These are phyloP conservation scores for Apophysomyces sp. DNA, from an alignment of 371 early-diverging fungal genomes.

Conservation along the genomic window DNA sequence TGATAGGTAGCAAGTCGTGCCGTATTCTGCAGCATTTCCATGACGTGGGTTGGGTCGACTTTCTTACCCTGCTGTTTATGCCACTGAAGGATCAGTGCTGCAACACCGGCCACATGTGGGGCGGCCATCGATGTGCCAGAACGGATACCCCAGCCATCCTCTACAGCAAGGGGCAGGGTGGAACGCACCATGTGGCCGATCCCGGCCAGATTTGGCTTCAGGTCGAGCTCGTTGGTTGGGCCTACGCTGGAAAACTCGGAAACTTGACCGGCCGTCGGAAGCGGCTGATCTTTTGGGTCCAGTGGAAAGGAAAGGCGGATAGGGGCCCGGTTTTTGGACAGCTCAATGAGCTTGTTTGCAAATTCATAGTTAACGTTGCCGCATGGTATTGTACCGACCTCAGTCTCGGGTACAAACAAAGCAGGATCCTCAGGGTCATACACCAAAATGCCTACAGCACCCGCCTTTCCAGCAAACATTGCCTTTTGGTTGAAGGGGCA, in stretches of 20 bases:
- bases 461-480: conserved; percentile 28
- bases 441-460: conserved; percentile 56
- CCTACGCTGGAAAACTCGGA: conserved; percentile 54
- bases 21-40: conserved; percentile 54
- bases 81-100: conserved; percentile 60
- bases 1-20: conserved; percentile 33
- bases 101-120: conserved; percentile 71
- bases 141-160: conserved; percentile 52
- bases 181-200: conserved; percentile 74
- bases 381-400: conserved; percentile 30
- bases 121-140: conserved; percentile 76
- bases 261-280: conserved; percentile 37
- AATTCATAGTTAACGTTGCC: conserved; percentile 31
- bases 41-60: conserved; percentile 11
- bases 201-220: conserved; percentile 60
- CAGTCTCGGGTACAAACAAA: conserved; percentile 11
- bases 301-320: conserved; percentile 6
- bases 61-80: conserved; percentile 10
- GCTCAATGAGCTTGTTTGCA: conserved; percentile 17
- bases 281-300: not conserved
- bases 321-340: not conserved
- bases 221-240: conserved; percentile 39
- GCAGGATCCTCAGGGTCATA: conserved; percentile 27
- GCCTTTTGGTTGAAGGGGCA: conserved; percentile 54
- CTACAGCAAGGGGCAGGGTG: conserved; percentile 44